A percentile compares a stretch with the other conserved stretches of the same genome.
Conservation (phyloP, 2,329 filamentous ascomycete genomes). For the Dothistroma pini region DNA sequence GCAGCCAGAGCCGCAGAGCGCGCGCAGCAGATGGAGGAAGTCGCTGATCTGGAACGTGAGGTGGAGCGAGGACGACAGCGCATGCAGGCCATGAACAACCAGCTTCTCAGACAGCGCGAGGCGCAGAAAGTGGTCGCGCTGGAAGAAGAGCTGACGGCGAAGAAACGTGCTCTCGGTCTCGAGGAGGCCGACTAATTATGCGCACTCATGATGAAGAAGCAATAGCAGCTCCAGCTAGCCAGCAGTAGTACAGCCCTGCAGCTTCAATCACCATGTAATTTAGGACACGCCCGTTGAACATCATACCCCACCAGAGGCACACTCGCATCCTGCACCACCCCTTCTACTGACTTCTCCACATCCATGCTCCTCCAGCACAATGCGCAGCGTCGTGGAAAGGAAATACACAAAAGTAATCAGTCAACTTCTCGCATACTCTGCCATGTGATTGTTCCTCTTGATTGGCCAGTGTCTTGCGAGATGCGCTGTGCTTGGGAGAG, state of each 20-base stretch:
- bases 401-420: neutral
- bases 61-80: conserved; percentile 40
- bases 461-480: neutral
- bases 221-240: neutral
- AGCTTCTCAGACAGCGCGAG: conserved; percentile 50
- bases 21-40: conserved; percentile 50
- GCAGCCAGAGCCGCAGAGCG: conserved; percentile 46
- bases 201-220: neutral
- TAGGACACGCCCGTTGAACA: neutral
- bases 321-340: neutral
- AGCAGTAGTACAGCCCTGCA: neutral
- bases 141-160: conserved; percentile 53
- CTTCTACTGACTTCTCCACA: neutral
- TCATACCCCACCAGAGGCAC: neutral
- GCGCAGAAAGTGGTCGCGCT: conserved; percentile 49
- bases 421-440: neutral
- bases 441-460: neutral
- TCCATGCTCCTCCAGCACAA: no score
- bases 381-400: neutral
- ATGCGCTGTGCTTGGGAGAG: neutral
- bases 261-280: neutral
- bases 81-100: conserved; percentile 41
- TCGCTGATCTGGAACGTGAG: conserved; percentile 52
- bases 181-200: conserved; percentile 26
- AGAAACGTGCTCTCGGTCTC: conserved; percentile 44